Conservation (phyloP, 129 eudicot genomes). For the Daucus carota region DH1_v3.0 NC_030384.2:35416501-35417000, state of each 20-base stretch:
- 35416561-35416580: background rate
- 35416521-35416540: background rate
- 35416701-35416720: constrained; percentile 16
- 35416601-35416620: background rate
- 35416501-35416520: background rate
- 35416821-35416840: background rate
- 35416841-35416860: constrained; percentile 37
- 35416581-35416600: background rate
- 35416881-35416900: constrained; percentile 58
- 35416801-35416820: background rate
- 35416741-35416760: constrained; percentile 65
- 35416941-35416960: constrained; percentile 92
- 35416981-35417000: background rate
- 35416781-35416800: background rate
- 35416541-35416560: background rate
- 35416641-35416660: background rate
- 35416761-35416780: constrained; percentile 57
- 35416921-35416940: constrained; percentile 88
- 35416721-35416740: constrained; percentile 35
- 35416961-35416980: constrained; percentile 92
- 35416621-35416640: background rate
- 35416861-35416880: constrained; percentile 86
- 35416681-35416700: background rate
- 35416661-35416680: background rate
- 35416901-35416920: constrained; percentile 80